phyloP scores from a whole-genome alignment of 169 alveolate species.

The Fabrea salina region DNA sequence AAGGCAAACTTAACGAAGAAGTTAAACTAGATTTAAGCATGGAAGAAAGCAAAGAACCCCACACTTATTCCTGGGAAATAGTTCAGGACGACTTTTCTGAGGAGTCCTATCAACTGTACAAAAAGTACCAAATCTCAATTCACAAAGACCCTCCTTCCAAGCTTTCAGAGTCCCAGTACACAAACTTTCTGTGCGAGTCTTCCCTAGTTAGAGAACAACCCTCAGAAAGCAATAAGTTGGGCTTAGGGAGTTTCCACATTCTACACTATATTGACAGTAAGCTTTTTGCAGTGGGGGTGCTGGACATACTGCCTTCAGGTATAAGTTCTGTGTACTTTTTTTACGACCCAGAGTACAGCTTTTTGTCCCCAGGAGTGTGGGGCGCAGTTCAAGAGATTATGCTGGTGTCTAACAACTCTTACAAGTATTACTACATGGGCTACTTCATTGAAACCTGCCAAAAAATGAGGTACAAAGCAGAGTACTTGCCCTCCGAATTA shows the following conservation, averaged over 20 bases:
- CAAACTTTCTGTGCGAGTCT: slow-evolving; percentile 36
- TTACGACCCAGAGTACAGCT: slow-evolving; percentile 65
- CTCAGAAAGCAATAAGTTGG: slow-evolving; percentile 38
- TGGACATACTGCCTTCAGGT: slow-evolving; percentile 60
- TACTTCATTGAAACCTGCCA: slow-evolving; percentile 48
- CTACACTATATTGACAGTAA: slow-evolving; percentile 67
- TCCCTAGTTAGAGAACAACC: slow-evolving; percentile 26
- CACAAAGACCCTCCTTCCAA: slow-evolving; percentile 51
- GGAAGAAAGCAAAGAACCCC: not conserved
- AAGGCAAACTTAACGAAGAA: not conserved
- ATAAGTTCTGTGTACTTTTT: slow-evolving; percentile 55
- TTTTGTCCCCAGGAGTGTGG: slow-evolving; percentile 61
- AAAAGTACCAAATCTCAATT: slow-evolving; percentile 51
- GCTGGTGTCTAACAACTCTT: slow-evolving; percentile 49
- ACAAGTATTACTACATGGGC: slow-evolving; percentile 63
- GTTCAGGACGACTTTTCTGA: slow-evolving; percentile 40
- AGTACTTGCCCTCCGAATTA: slow-evolving; percentile 52
- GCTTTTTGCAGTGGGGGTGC: slow-evolving; percentile 65
- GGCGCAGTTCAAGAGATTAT: slow-evolving; percentile 69
- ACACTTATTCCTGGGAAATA: not conserved
- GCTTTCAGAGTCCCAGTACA: slow-evolving; percentile 16
- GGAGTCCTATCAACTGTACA: slow-evolving; percentile 51
- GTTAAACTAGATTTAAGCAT: not conserved
- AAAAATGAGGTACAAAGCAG: slow-evolving; percentile 65
- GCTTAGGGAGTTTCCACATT: slow-evolving; percentile 67